phyloP scores from a whole-genome alignment of 2,329 filamentous ascomycete species.

The Penicillium occitanis region DNA sequence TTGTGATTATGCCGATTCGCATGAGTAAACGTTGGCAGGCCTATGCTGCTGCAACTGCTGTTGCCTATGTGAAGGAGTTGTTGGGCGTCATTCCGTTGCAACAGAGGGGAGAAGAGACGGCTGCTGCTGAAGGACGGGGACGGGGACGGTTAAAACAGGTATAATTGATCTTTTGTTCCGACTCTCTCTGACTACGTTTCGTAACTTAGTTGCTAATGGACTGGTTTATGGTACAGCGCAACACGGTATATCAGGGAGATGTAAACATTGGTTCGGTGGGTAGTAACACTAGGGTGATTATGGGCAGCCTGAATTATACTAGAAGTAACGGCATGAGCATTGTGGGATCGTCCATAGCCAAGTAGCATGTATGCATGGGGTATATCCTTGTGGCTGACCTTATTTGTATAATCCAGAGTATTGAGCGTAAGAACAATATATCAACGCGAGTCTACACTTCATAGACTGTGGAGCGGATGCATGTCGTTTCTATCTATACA shows the following conservation, averaged over 20 bases:
- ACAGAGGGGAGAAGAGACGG: not conserved
- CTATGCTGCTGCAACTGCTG: not conserved
- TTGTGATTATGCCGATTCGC: constrained; percentile 11
- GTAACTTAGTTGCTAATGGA: not conserved
- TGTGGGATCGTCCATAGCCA: not conserved
- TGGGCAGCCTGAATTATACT: not conserved
- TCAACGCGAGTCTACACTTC: not conserved
- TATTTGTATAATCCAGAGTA: not conserved
- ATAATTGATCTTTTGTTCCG: not conserved
- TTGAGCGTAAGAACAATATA: not conserved
- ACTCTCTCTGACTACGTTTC: not conserved
- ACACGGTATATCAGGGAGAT: not conserved
- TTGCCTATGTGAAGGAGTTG: not conserved
- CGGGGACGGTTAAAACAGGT: not conserved
- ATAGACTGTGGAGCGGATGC: not conserved
- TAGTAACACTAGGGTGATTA: not conserved
- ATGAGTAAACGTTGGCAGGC: constrained; percentile 4
- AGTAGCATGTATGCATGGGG: not conserved
- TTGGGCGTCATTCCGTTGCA: not conserved
- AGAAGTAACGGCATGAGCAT: not conserved
- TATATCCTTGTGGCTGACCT: not conserved
- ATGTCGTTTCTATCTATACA: not conserved
- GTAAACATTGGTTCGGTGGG: not conserved
- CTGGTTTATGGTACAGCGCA: constrained; percentile 25
- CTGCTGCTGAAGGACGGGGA: not conserved